These are phyloP conservation scores for Paraurostyla sp. DNA, from an alignment of 73 alveolate species.

Conservation along the genomic window DNA sequence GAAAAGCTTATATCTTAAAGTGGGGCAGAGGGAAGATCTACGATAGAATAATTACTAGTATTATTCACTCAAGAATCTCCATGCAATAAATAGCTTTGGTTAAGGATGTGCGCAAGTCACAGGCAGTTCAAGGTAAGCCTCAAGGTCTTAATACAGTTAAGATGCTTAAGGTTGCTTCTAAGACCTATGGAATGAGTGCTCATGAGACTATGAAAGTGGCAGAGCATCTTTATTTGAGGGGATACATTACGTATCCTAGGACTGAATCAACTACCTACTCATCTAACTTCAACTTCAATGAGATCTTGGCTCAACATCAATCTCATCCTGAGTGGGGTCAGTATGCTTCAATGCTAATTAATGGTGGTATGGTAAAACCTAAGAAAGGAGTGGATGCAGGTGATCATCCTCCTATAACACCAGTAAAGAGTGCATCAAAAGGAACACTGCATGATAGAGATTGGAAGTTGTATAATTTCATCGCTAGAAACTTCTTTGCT, in stretches of 20 bases:
- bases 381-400: conserved; percentile 98
- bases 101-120: conserved; percentile 69
- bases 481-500: conserved; percentile 98
- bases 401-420: conserved; percentile 99
- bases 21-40: conserved; percentile 83
- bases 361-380: conserved; percentile 77
- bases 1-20: conserved; percentile 56
- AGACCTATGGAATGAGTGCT: conserved; percentile 97
- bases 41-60: conserved; percentile 66
- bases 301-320: conserved; percentile 80
- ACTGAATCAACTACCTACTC: conserved; percentile 99
- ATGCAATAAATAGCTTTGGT: conserved; percentile 67
- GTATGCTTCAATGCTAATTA: conserved; percentile 77
- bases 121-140: conserved; percentile 88
- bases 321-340: conserved; percentile 84
- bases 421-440: conserved; percentile 94
- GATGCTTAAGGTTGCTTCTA: conserved; percentile 93
- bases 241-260: conserved; percentile 99
- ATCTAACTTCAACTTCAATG: conserved; percentile 89
- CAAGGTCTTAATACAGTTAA: conserved; percentile 97
- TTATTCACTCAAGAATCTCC: background rate
- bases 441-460: conserved; percentile 84
- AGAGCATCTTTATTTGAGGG: conserved; percentile 98
- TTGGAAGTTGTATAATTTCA: conserved; percentile 92
- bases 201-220: conserved; percentile 98